Evolutionary conservation across 2,329 filamentous ascomycete genomes (phyloP), one percentile per base, ranked within the genome.

Genomic region (Clarireedia hainanense): DNA sequence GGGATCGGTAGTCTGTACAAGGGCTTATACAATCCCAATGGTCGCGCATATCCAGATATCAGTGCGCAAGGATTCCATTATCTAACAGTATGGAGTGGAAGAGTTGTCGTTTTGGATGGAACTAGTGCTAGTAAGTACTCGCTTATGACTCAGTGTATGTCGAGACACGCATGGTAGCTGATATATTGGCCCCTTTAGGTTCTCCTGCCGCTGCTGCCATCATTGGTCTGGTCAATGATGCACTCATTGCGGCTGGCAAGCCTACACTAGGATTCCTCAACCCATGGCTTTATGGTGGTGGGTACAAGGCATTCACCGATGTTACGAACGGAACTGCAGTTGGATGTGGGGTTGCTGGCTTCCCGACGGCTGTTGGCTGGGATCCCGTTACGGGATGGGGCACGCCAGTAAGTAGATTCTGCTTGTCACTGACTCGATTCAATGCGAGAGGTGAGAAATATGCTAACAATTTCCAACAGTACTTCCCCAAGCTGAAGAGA

Each of bases 161-260:
- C 10, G 12, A 9, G 10, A 34, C 12, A 4, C 10, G 30, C 10
- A 12, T 34, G 30, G 1, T 12, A 34, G 30, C 10, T 34, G 10
- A 34, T 9, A 34, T 34, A 12, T 12, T 9, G 3, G 9, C 12
- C 30, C 12, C 10, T 6, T 42, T n/a, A 45, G 42, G 42, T 23
- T 26, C 42, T 6, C 84, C 84, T 0, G 69, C 79, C 0, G 76
- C 79, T 2, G 74, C 79, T 0, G 78, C 75, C n/a, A 73, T 86
- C 54, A 72, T 86, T 37, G 71, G 78, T 2, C 72, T 86, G 2
- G 71, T 86, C 42, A 87, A 87, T 60, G 81, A 85, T 60, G 80
- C 79, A 0, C 71, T 81, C 17, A 67, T 84, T 20, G 70, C 75
- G 0, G 70, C 70, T 10, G 78, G 79, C 5, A 75, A 77, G 64